Base-by-base conservation (phyloP, 305 asterid species). In the Fraxinus floribunda region DNA sequence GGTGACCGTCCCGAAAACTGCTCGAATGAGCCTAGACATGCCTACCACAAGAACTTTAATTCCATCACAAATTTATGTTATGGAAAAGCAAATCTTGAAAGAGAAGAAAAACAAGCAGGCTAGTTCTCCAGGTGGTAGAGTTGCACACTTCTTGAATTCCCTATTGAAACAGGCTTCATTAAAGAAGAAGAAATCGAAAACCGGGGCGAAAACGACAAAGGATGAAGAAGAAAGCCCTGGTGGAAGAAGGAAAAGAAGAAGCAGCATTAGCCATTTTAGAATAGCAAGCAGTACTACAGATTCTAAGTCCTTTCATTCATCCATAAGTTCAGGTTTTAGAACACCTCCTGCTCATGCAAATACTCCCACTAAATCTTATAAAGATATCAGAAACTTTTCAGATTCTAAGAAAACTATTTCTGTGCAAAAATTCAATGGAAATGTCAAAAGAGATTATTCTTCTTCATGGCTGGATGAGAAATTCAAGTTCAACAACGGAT, bases 11-110 rank as follows among this genome's bases (percentile, higher is more conserved):
- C 87, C 85, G 18, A 1, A 2, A 84, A 74, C 86, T 18, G 91
- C 91, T 78, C 80, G 97, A 83, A 88, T 86, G 84, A 91, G 98
- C 89, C 89, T 95, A 4, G 98, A 95, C 85, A 78, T 90, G 86
- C 90, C 94, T 29, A 57, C 64, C 20, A 78, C 77, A 36, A 84
- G 88, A 57, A 83, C 75, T 26, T 77, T 87, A 44, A 76, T 85
- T 49, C 35, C 82, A 32, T 70, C 89, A 9, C 87, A 86, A 60
- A 78, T 41, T 3, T 24, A 76, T 64, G 64, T 80, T 41, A 84
- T 77, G 87, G 88, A 89, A 52, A 90, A 91, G 20, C 81, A 83
- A 77, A 75, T 4, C 18, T 75, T 29, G 84, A 87, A 87, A 44
- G 88, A 88, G 1, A 80, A 91, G 82, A 89, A 89, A 73, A 82